These are phyloP conservation scores for Rubroboletus satanas DNA, from an alignment of 768 basidiomycete species.

Conservation along the genomic window DNA sequence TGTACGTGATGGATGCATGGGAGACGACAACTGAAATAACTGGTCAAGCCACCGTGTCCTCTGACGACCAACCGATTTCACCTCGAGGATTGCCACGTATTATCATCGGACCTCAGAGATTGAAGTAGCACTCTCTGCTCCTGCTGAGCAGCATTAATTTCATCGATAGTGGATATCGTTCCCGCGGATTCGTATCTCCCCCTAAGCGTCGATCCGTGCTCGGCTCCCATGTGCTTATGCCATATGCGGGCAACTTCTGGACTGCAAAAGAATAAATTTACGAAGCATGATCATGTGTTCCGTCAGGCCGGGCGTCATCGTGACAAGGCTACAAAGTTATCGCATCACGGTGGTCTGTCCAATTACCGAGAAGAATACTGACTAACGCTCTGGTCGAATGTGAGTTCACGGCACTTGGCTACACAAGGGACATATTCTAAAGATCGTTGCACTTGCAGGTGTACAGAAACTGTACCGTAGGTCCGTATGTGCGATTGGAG, in stretches of 20 bases:
- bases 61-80: background rate
- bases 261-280: background rate
- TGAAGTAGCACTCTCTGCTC: background rate
- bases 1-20: slow-evolving; percentile 16
- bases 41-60: too few relatives aligned
- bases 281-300: slow-evolving; percentile 3
- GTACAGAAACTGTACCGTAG: background rate
- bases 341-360: background rate
- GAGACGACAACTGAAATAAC: background rate
- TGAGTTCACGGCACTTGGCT: slow-evolving; percentile 17
- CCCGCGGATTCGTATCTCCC: slow-evolving; percentile 10
- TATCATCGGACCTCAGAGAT: background rate
- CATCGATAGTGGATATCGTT: background rate
- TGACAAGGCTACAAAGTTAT: background rate
- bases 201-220: background rate
- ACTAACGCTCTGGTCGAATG: too few relatives aligned
- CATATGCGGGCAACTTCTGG: background rate
- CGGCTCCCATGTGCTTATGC: slow-evolving; percentile 4
- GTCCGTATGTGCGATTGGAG: background rate
- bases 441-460: background rate
- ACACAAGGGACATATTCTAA: background rate
- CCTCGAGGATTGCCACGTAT: background rate
- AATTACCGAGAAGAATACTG: slow-evolving; percentile 13
- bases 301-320: background rate
- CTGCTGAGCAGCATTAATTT: background rate